Evolutionary conservation across 2,329 filamentous ascomycete species (phyloP), one percentile per base, ranked within the genome.

Genomic region (Cercospora sesami): DNA sequence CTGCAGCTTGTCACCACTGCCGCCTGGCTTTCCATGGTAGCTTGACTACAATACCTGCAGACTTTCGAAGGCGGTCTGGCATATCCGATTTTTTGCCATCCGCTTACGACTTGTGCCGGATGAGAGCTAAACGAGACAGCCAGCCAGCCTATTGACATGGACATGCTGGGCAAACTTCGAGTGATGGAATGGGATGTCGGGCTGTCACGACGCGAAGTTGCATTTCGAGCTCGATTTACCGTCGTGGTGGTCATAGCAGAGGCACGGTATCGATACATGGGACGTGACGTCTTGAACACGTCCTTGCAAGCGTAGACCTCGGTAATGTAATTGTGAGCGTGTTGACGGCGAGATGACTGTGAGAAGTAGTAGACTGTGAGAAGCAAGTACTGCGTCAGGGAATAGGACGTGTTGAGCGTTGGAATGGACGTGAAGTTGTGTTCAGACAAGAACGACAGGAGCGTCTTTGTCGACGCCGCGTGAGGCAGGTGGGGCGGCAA

Each of bases 31-130:
- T 23, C 12, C 48, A 21, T 21, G 63, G 55, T 60, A 33, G 53
- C 31, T 51, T 26, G 42, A 36, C 63, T n/a, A 10, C 21, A 6
- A 39, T 28, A 45, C 18, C 18, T n/a, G 45, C n/a, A 48, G 28
- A 63, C 5, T 21, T 16, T 21, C 4, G n/a, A 55, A 53, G 8
- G 60, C 60, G 60, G 60, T 55, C 60, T 63, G 60, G 4, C 2
- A 53, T 9, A 30, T 8, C 60, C 42, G 60, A 31, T 26, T 33
- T 63, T 63, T 42, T 63, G 60, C 60, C 60, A 63, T 26, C 23
- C n/a, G 60, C 45, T 53, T 55, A 51, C 36, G 45, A 5, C 12
- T 18, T 21, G 5, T 51, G 45, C 45, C 21, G 45, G 5, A 51
- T 51, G 45, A 4, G 2, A 23, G 45, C 45, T 4, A 12, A 51